Percentiles rank a stretch among this genome's conserved stretches.
Evolutionary conservation across 495 filamentous ascomycete species (phyloP).

Genomic region (Podospora tetraspora): DNA sequence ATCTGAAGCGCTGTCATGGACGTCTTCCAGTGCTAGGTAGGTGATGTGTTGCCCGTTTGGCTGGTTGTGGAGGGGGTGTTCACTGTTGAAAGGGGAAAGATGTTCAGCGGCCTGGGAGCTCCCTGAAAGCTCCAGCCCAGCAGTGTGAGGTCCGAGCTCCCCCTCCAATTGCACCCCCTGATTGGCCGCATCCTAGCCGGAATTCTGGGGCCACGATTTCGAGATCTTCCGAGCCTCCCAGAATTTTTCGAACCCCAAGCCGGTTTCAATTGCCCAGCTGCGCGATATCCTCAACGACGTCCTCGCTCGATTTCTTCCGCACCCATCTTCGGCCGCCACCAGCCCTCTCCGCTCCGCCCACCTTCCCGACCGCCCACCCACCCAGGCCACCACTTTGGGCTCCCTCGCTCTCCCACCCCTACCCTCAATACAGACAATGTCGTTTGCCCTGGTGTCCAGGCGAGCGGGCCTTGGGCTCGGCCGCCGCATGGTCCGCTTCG

Average conservation of each 20-base stretch:
- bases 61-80: neutral
- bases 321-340: conserved; percentile 2
- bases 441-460: conserved; percentile 30
- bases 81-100: conserved; percentile 16
- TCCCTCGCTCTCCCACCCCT: neutral
- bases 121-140: conserved; percentile 7
- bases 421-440: conserved; percentile 18
- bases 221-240: conserved; percentile 33
- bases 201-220: conserved; percentile 26
- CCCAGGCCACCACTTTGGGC: neutral
- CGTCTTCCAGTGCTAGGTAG: neutral
- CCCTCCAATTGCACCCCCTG: conserved; percentile 23
- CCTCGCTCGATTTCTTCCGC: conserved; percentile 10
- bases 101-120: neutral
- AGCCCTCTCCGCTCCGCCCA: neutral
- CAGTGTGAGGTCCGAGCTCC: conserved; percentile 5
- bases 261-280: conserved; percentile 15
- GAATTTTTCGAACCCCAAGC: conserved; percentile 26
- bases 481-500: conserved; percentile 45
- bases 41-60: neutral
- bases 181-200: conserved; percentile 27
- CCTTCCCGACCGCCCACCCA: neutral
- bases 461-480: conserved; percentile 34
- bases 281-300: conserved; percentile 27
- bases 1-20: neutral